Evolutionary conservation across 2,329 filamentous ascomycete genomes (phyloP).

Genomic region (Cercospora sp.): DNA sequence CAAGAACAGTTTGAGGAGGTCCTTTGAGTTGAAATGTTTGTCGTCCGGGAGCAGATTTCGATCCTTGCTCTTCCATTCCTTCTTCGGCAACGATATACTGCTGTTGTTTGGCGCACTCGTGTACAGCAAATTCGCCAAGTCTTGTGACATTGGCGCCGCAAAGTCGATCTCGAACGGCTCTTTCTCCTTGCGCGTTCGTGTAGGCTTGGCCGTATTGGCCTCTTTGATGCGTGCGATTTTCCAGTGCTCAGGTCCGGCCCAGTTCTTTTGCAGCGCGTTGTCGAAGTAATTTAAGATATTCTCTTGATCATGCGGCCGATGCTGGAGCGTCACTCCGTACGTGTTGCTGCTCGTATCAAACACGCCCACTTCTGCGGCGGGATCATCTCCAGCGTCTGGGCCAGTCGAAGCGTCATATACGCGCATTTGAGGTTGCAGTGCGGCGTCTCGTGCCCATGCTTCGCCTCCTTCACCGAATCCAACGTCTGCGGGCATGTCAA

Average conservation of each 20-base stretch:
- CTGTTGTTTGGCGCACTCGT: constrained; percentile 78
- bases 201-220: constrained; percentile 56
- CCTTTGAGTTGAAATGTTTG: constrained; percentile 95
- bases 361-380: constrained; percentile 49
- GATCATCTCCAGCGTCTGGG: constrained; percentile 54
- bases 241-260: constrained; percentile 98
- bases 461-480: constrained; percentile 96
- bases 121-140: constrained; percentile 74
- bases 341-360: constrained; percentile 64
- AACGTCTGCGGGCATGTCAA: constrained; percentile 63
- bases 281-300: constrained; percentile 99
- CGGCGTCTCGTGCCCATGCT: constrained; percentile 89
- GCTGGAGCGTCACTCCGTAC: constrained; percentile 77
- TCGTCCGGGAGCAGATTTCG: constrained; percentile 93
- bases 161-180: constrained; percentile 97
- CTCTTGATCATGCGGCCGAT: constrained; percentile 70
- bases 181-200: constrained; percentile 90
- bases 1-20: constrained; percentile 84
- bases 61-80: constrained; percentile 92
- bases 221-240: constrained; percentile 91
- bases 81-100: constrained; percentile 82
- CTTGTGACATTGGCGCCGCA: constrained; percentile 67
- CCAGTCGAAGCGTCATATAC: constrained; percentile 64
- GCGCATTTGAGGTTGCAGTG: constrained; percentile 80
- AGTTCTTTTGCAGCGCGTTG: constrained; percentile 93